Evolutionary conservation across 371 early-diverging fungal species (phyloP).

Genomic region (Lichtheimia corymbifera): DNA sequence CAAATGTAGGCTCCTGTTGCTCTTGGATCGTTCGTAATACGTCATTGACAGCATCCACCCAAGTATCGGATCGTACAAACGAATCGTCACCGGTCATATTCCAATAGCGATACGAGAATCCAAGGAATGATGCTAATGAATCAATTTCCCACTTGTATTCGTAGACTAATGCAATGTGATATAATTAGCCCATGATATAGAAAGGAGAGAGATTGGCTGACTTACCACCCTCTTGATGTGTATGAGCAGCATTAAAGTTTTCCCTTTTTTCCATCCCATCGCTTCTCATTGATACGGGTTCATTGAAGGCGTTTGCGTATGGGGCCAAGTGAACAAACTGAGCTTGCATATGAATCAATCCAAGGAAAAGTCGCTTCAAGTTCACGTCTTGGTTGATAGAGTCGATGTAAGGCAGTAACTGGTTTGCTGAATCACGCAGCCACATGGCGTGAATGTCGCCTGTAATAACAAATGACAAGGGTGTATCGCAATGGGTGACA

Average conservation of each 20-base stretch:
- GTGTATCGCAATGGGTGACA: constrained; percentile 20
- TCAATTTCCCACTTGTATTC: constrained; percentile 61
- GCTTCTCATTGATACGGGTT: constrained; percentile 22
- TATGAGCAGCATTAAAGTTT: neutral
- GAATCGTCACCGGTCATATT: constrained; percentile 37
- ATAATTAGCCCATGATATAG: neutral
- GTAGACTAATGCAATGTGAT: constrained; percentile 21
- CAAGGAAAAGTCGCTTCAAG: constrained; percentile 48
- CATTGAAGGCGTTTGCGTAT: constrained; percentile 54
- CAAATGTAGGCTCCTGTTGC: constrained; percentile 45
- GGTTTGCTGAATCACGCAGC: constrained; percentile 71
- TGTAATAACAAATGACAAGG: constrained; percentile 62
- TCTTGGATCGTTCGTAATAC: constrained; percentile 29
- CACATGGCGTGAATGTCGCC: constrained; percentile 75
- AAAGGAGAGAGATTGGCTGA: too few relatives aligned
- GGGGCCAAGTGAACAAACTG: constrained; percentile 51
- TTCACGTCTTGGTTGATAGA: constrained; percentile 38
- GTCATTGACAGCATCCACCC: constrained; percentile 41
- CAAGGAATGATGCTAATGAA: constrained; percentile 54
- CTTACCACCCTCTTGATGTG: too few relatives aligned
- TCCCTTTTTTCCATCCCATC: neutral
- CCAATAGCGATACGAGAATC: constrained; percentile 51
- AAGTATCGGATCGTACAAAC: constrained; percentile 27
- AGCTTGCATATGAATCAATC: constrained; percentile 58
- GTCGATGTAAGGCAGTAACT: constrained; percentile 57